Evolutionary conservation across 1,139 yeast species (phyloP), one percentile per base, ranked within the genome.

Genomic region (Candida tropicalis): DNA sequence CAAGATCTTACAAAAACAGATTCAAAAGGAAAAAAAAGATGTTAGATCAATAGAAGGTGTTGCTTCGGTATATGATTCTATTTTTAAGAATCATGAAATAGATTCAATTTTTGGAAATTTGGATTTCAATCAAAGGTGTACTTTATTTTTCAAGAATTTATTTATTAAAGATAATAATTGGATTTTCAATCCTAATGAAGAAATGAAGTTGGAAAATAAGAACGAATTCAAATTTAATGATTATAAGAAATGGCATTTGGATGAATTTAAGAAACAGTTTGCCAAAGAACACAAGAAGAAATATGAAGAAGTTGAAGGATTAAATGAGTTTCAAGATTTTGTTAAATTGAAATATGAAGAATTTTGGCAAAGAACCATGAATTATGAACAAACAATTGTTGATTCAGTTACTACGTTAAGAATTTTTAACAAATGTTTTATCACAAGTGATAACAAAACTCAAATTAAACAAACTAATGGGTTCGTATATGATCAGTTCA

Each of bases 381-480:
- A 22, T 7, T 38, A 44, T 12, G 72, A 68, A 54, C 69, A 67
- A 45, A 47, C 46, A 2, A 63, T 75, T 53, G 63, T 68, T 28
- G 70, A 72, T 44, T 68, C 65, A 40, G 53, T 74, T 12, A 53
- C 76, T 4, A 77, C 71, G 48, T 49, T 76, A 37, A 63, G 75
- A 46, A 66, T 74, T n/a, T 77, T 65, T 51, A 70, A 73, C 39
- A 64, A 68, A 40, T 77, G 82, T 48, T 76, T 58, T 48, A 50
- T 73, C 24, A 56, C 61, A 9, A 57, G 62, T 12, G 57, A 60
- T 41, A 46, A 49, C 39, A 41, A 44, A 32, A 40, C 43, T 13
- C 47, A 47, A 22, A 31, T 39, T 3, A 39, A 39, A 4, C 23
- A 38, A 26, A 40, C 10, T 20, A 39, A 11, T 38, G 57, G 47